Base-by-base conservation (phyloP, 257 asterid genomes). In the Catharanthus roseus region DNA sequence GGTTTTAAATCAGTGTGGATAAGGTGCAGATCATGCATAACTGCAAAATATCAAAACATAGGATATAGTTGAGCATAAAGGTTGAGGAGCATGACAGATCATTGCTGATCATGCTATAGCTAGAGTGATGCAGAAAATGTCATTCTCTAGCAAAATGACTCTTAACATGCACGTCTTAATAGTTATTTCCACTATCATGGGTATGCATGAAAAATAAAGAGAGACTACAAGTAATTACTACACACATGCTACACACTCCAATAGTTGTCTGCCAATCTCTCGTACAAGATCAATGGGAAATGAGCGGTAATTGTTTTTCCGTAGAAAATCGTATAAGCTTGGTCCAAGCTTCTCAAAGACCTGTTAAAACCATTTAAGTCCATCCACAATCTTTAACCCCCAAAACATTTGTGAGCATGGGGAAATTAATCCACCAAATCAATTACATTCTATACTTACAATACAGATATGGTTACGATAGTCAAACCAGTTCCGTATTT, bases 311-410 rank as follows among this genome's bases (percentile, higher is more conserved):
- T 87, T 90, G 97, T 90, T 92, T 90, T 90, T 92, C 90, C 95
- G 95, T 39, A 90, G 97, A 86, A 92, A 92, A 92, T 92, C 97
- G 81, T 88, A 92, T 88, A 92, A 88, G 84, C 98, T 92, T 85
- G 98, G 97, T 81, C 98, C 98, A 86, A 92, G 98, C 98, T 88
- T 92, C 97, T 92, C 98, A 92, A 87, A 92, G 81, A 92, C 98
- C 98, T 92, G 98, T 86, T 83, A 83, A 81, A 73, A 86, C 89
- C 93, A 92, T 88, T 82, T 78, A 81, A 86, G 82, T 76, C 75
- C 91, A 90, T 84, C 83, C 86, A 90, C 72, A 79, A 71, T 82
- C 82, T 89, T 65, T 83, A 91, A 87, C 62, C 87, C 88, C 93
- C 84, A 69, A 64, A 72, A 82, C 69, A 83, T 78, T 84, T 73